Base-by-base conservation (phyloP, 2,329 filamentous ascomycete genomes). In the Xylariaceae sp. region DNA sequence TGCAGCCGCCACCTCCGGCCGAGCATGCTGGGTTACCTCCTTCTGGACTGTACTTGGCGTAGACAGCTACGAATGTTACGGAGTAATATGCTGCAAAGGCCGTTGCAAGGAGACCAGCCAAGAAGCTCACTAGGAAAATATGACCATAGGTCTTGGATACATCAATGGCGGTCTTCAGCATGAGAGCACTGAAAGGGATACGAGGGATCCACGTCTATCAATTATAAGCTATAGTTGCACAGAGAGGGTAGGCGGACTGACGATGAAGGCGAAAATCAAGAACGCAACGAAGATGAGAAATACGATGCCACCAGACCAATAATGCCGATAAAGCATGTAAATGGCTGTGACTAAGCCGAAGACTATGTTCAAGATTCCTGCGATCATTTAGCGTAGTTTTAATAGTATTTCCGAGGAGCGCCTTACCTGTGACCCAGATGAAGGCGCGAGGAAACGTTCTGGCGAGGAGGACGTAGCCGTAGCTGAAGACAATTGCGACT, bases 171-270 rank as follows among this genome's bases (percentile, higher is more conserved):
- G 90, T 93, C 72, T 88, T 87, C 42, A 97, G 81, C 91, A 97
- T 95, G 56, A 97, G 77, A 0, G 91, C 90, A 7, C 88, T 92
- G 72, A 96, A 97, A 0, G 92, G 93, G 55, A 97, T 97, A 45
- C 92, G 83, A 15, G 84, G 87, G 49, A 93, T 93, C 92, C 93
- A 97, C 43, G 84, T 88, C 64, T 67, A 24, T 51, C 27, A 27
- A 3, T 30, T 23, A 40, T 57, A 27, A 59, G 53, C 24, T 29
- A 11, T 21, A 21, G 20, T 15, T 50, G 18, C 10, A 13, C 8
- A 37, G 23, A 30, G 6, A 20, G 6, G 37, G 20, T 15, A 24
- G 40, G 37, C 3, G 15, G 23, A 60, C 61, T 60, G 6, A 67
- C 64, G 67, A 89, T 86, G 76, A 97, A 97, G 68, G 86, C 91